phyloP scores from a whole-genome alignment of 768 basidiomycete genomes.

The Mrakia blollopis region DNA sequence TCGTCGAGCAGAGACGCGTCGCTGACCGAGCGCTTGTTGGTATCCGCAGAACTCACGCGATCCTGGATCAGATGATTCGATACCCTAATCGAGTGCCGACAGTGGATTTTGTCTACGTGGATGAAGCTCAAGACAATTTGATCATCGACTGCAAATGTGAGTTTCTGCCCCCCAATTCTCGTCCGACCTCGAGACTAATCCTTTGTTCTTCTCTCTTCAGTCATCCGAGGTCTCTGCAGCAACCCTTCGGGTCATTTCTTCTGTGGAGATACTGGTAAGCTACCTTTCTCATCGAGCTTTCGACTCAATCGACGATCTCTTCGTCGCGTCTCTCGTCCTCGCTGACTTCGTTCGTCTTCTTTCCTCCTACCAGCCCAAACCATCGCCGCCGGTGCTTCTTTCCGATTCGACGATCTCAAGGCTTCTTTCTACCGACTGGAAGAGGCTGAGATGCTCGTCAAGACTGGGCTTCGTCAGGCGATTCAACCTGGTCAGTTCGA shows the following conservation, averaged over 20 bases:
- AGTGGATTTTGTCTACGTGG: not conserved
- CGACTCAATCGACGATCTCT: too few relatives aligned
- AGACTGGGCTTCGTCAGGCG: slow-evolving; percentile 54
- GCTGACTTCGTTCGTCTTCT: too few relatives aligned
- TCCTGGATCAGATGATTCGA: not conserved
- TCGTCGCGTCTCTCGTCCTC: too few relatives aligned
- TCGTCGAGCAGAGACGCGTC: slow-evolving; percentile 44
- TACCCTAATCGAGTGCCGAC: slow-evolving; percentile 35
- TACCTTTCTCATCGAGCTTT: too few relatives aligned
- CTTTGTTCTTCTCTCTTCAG: slow-evolving; percentile 43
- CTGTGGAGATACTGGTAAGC: slow-evolving; percentile 58
- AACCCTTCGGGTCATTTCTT: slow-evolving; percentile 67
- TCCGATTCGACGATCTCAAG: slow-evolving; percentile 66
- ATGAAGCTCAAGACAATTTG: not conserved
- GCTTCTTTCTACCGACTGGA: slow-evolving; percentile 62
- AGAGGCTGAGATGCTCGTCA: slow-evolving; percentile 43
- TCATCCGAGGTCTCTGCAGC: slow-evolving; percentile 58
- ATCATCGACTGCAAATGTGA: slow-evolving; percentile 5
- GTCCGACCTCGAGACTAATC: not conserved
- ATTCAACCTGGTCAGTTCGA: not conserved
- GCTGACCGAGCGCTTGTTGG: not conserved
- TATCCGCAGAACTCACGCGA: not conserved
- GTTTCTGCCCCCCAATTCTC: not conserved
- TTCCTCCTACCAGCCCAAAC: slow-evolving; percentile 59
- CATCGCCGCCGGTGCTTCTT: slow-evolving; percentile 66